Conservation (phyloP, 306 rosid species). For the Luffa acutangula region DNA sequence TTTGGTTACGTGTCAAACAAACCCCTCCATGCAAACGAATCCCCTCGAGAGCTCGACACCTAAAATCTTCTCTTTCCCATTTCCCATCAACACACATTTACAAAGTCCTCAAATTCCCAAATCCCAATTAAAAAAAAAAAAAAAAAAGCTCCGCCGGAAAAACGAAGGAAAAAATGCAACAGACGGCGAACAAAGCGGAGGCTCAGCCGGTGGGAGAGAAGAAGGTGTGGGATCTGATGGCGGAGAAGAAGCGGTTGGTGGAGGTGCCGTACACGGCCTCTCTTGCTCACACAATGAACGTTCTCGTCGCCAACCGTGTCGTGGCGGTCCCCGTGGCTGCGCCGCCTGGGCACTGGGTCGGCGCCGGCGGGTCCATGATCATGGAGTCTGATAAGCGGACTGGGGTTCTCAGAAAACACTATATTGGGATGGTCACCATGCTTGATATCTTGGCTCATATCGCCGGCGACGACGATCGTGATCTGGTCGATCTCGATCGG, state of each 20-base stretch:
- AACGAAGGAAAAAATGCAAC: conserved; percentile 23
- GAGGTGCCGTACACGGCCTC: conserved; percentile 87
- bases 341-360: conserved; percentile 92
- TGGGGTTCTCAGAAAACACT: conserved; percentile 52
- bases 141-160: background rate
- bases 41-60: background rate
- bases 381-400: conserved; percentile 71
- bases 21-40: background rate
- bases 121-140: background rate
- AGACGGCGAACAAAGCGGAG: conserved; percentile 9
- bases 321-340: conserved; percentile 83
- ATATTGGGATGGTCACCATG: conserved; percentile 86
- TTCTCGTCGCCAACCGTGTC: conserved; percentile 57
- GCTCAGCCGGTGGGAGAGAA: conserved; percentile 26
- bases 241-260: conserved; percentile 50
- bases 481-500: conserved; percentile 34
- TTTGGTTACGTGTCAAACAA: background rate
- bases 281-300: conserved; percentile 59
- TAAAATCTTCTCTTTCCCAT: background rate
- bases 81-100: background rate
- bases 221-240: conserved; percentile 53
- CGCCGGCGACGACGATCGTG: conserved; percentile 36
- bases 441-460: conserved; percentile 76
- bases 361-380: conserved; percentile 87
- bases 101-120: background rate